These are phyloP conservation scores for Colletotrichum shisoi DNA, from an alignment of 2,329 filamentous ascomycete genomes.

Conservation along the genomic window DNA sequence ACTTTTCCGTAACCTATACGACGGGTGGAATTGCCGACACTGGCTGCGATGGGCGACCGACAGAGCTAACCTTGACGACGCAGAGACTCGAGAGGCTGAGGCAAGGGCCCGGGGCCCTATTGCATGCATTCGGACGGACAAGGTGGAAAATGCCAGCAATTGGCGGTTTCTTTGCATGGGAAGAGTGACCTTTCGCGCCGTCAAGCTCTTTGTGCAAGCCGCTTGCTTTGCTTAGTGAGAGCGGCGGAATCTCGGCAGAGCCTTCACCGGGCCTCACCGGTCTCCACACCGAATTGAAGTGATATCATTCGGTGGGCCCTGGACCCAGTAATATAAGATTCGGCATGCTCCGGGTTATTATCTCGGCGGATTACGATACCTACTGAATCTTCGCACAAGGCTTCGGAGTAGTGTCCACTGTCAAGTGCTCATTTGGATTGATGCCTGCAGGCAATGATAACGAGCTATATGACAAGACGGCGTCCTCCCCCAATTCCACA, in stretches of 20 bases:
- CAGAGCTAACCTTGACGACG: slow-evolving; percentile 30
- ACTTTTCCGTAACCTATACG: slow-evolving; percentile 33
- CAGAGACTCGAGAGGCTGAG: slow-evolving; percentile 36
- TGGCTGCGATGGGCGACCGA: slow-evolving; percentile 35
- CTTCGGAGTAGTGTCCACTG: too few relatives aligned
- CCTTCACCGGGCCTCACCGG: slow-evolving; percentile 34
- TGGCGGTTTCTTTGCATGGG: slow-evolving; percentile 33
- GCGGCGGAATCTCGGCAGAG: slow-evolving; percentile 39
- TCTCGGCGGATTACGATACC: neutral
- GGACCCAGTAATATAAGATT: slow-evolving; percentile 4
- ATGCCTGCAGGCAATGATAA: neutral
- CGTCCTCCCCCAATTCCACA: neutral
- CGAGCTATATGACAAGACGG: neutral
- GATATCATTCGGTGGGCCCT: slow-evolving; percentile 2
- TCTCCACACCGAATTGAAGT: slow-evolving; percentile 24
- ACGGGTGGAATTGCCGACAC: slow-evolving; percentile 39
- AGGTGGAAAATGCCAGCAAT: slow-evolving; percentile 37
- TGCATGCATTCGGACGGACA: slow-evolving; percentile 43
- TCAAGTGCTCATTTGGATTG: neutral
- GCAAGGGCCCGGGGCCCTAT: slow-evolving; percentile 43
- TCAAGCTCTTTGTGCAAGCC: slow-evolving; percentile 24
- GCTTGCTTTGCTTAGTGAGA: slow-evolving; percentile 34
- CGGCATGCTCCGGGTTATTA: neutral
- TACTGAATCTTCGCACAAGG: neutral
- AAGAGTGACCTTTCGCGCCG: slow-evolving; percentile 15